Percentiles rank a stretch among this genome's conserved stretches.
These are phyloP conservation scores for Verticillium alfalfae DNA, from an alignment of 2,329 filamentous ascomycete genomes.

Conservation along the genomic window DNA sequence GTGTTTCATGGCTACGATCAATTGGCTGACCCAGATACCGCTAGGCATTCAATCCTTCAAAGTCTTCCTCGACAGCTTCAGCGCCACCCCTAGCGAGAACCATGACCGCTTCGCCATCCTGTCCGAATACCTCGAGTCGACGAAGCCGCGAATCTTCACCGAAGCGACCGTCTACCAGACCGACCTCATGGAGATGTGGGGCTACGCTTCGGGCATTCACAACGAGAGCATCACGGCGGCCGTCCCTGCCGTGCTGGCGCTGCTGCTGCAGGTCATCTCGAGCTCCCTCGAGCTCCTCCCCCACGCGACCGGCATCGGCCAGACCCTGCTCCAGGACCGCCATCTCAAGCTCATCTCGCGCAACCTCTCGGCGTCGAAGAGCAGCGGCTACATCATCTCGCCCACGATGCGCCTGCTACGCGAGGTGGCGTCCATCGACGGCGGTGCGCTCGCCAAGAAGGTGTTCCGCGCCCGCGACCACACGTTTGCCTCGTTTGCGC, in stretches of 20 bases:
- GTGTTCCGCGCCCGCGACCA: conserved; percentile 74
- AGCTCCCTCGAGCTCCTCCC: conserved; percentile 67
- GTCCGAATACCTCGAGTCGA: conserved; percentile 59
- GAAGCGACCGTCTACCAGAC: conserved; percentile 58
- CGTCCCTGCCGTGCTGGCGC: conserved; percentile 72
- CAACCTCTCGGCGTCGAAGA: conserved; percentile 72
- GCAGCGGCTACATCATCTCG: conserved; percentile 83
- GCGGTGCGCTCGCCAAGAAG: conserved; percentile 70
- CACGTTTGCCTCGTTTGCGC: conserved; percentile 73
- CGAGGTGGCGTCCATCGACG: conserved; percentile 81
- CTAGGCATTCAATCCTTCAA: conserved; percentile 66
- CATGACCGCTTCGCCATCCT: conserved; percentile 53
- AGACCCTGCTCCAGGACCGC: conserved; percentile 72
- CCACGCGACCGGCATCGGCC: conserved; percentile 72
- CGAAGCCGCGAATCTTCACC: conserved; percentile 38
- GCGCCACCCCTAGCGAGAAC: conserved; percentile 39
- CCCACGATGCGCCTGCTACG: conserved; percentile 80
- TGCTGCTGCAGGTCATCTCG: conserved; percentile 76
- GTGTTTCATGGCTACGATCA: background rate
- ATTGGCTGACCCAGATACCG: background rate
- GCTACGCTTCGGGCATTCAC: conserved; percentile 71
- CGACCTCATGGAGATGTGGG: conserved; percentile 86
- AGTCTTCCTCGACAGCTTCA: conserved; percentile 62
- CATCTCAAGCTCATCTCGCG: conserved; percentile 77
- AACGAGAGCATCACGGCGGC: conserved; percentile 78